Evolutionary conservation across 305 asterid genomes (phyloP).

Genomic region (Solanum hybrid): DNA sequence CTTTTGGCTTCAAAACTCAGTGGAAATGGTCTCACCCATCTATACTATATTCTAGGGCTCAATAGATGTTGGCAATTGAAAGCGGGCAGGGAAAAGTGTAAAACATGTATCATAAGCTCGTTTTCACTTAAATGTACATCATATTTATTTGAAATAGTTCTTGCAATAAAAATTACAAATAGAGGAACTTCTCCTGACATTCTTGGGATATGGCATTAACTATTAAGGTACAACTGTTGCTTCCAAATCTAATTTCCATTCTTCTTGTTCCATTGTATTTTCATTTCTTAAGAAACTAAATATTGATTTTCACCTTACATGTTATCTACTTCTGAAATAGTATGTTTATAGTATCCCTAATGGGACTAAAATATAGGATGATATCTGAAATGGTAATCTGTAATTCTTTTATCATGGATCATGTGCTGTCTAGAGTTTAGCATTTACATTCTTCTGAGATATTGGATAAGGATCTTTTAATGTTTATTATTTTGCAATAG

Average conservation of each 20-base stretch:
- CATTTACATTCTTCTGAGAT: background rate
- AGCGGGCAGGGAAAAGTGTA: background rate
- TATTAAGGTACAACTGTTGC: background rate
- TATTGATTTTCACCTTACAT: background rate
- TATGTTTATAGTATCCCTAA: background rate
- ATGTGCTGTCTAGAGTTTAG: background rate
- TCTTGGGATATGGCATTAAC: background rate
- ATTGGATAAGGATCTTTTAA: background rate
- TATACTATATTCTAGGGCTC: background rate
- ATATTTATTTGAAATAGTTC: background rate
- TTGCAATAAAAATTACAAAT: background rate
- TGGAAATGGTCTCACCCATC: background rate
- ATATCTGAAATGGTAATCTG: background rate
- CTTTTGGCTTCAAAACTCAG: background rate
- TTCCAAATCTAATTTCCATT: background rate
- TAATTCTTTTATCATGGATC: background rate
- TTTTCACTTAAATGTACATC: background rate
- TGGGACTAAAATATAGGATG: background rate
- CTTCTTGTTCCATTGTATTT: background rate
- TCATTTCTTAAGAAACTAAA: background rate
- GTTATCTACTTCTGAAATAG: background rate
- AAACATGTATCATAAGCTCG: background rate
- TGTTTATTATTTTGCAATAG: slow-evolving; percentile 20
- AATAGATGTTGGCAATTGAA: background rate
- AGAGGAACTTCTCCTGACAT: background rate